Evolutionary conservation across 192 early-diverging fungal genomes (phyloP), one percentile per base, ranked within the genome.

Genomic region (Linnemannia elongata): DNA sequence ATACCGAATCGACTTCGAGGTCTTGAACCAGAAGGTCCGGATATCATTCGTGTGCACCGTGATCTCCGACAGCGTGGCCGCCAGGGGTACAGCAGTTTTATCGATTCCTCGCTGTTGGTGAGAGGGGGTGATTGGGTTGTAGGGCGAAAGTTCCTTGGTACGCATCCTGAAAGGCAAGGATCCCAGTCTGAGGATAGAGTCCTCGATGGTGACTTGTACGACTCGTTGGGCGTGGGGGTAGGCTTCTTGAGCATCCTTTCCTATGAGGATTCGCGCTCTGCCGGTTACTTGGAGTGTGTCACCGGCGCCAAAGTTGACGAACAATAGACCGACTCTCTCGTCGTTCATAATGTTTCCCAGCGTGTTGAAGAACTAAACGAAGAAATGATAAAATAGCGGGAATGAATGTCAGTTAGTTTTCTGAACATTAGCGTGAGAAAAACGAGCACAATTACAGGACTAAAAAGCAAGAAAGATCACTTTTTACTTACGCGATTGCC

Each of bases 351-450:
- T 77, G 39, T 86, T 86, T 54, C 84, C 84, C 22, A 86, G 71
- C 4, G 84, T 81, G 55, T 86, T 86, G 79, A 86, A 86, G 60
- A 86, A 86, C 84, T 86, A 54, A 22, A 13, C 30, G 24, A 75
- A 27, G 38, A 22, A 17, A 68, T 20, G n/a, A 68, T n/a, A 24
- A 44, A 66, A 54, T 42, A 3, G 27, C 24, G 7, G 12, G 4
- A 52, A 17, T 3, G 17, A 69, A 69, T 18, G 76, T 77, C 17
- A 52, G 66, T 38, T 20, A 52, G 49, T 5, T 18, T 45, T 52
- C 4, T 0, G 49, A 20, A 3, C 18, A 45, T 18, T 33, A 47
- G 10, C 17, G 36, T n/a, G 24, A 35, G 24, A 54, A n/a, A 35
- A 35, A 36, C 12, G 6, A 20, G 6, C 38, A 27, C 24, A 42